Evolutionary conservation across 2,329 filamentous ascomycete species (phyloP).

Genomic region (Monilinia fructicola): DNA sequence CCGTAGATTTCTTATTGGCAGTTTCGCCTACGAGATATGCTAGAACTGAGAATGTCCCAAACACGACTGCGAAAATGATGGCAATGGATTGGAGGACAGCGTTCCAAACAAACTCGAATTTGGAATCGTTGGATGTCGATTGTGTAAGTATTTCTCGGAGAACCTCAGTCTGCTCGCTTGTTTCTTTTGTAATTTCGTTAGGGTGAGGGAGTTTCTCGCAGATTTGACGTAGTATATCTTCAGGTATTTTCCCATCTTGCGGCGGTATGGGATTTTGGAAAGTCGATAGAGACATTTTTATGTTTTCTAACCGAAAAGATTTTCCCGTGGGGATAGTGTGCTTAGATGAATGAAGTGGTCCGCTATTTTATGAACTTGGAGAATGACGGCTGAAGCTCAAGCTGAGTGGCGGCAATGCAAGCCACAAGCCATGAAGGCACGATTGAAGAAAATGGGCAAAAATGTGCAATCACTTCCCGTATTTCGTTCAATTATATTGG

Average conservation of each 20-base stretch:
- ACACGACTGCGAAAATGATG: neutral
- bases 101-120: neutral
- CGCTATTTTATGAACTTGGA: neutral
- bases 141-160: neutral
- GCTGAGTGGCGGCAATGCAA: neutral
- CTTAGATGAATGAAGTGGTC: neutral
- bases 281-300: neutral
- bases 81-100: neutral
- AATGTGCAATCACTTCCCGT: neutral
- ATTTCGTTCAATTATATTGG: neutral
- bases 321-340: neutral
- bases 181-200: neutral
- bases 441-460: neutral
- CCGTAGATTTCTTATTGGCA: neutral
- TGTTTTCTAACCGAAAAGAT: neutral
- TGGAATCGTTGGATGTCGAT: neutral
- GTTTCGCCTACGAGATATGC: constrained; percentile 3
- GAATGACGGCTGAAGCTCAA: neutral
- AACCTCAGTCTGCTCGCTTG: neutral
- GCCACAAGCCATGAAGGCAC: neutral
- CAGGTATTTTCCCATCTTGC: neutral
- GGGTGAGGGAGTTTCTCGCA: neutral
- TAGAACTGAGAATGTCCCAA: neutral
- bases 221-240: neutral
- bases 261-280: neutral